phyloP scores from a whole-genome alignment of 108 stramenopile species.

The Seminavis robusta region DNA sequence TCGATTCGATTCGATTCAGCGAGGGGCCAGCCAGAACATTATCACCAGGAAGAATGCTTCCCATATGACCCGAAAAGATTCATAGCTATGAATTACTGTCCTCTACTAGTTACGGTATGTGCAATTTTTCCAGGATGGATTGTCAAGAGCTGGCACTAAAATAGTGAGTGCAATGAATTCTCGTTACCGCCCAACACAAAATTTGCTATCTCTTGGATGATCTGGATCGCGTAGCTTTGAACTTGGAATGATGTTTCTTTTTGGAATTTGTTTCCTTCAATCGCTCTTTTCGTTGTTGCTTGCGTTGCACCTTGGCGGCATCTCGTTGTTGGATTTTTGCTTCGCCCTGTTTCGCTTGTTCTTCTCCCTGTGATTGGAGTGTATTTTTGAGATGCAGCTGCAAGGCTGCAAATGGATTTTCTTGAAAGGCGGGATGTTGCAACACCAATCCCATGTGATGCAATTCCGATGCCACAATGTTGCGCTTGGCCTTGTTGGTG shows the following conservation, averaged over 20 bases:
- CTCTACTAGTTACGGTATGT: no score
- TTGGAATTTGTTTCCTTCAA: conserved; percentile 21
- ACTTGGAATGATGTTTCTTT: conserved; percentile 35
- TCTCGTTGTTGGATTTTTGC: conserved; percentile 9
- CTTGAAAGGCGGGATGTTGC: conserved; percentile 71
- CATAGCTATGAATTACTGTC: no score
- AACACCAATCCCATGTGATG: conserved; percentile 65
- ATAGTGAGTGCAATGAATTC: no score
- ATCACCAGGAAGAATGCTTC: no score
- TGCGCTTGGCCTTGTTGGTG: conserved; percentile 59
- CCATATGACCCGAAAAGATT: no score
- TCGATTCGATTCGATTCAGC: no score
- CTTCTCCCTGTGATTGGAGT: conserved; percentile 37
- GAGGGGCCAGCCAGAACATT: no score
- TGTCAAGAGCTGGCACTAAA: no score
- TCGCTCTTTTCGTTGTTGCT: conserved; percentile 17
- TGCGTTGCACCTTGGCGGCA: no score
- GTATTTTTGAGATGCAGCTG: conserved; percentile 77
- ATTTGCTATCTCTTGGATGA: no score
- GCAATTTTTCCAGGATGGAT: no score
- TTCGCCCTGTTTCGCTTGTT: conserved; percentile 34
- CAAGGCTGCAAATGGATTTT: conserved; percentile 75
- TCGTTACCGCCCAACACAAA: no score
- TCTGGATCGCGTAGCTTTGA: conserved; percentile 18
- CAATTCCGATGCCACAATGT: conserved; percentile 52